Evolutionary conservation across 139 green algal species (phyloP).

Genomic region (Spirogloea muscicola): DNA sequence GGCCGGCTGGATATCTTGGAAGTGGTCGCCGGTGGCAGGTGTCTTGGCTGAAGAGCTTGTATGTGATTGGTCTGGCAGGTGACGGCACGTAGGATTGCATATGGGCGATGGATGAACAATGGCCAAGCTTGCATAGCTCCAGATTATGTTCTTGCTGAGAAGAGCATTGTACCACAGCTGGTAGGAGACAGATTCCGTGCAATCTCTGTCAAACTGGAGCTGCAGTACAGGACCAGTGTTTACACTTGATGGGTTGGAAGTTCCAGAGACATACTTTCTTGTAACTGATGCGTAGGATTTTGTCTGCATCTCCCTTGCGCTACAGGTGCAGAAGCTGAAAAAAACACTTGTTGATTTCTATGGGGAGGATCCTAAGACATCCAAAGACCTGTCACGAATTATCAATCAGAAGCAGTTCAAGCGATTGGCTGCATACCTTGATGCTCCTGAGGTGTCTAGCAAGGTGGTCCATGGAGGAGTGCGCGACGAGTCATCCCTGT

Average conservation of each 20-base stretch:
- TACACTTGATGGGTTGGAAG: no score
- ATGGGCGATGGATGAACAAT: conserved; percentile 39
- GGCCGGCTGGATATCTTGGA: no score
- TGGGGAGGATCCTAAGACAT: background rate
- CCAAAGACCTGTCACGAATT: conserved; percentile 17
- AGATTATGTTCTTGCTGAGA: conserved; percentile 48
- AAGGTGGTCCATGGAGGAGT: background rate
- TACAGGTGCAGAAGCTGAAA: conserved; percentile 5
- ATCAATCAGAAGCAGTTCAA: conserved; percentile 20
- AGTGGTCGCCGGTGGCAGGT: no score
- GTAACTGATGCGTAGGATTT: no score
- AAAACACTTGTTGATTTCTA: conserved; percentile 17
- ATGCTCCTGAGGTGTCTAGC: background rate
- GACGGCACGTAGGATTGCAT: conserved; percentile 16
- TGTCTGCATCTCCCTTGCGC: background rate
- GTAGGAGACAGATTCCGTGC: no score
- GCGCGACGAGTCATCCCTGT: background rate
- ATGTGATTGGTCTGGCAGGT: no score
- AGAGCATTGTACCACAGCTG: conserved; percentile 25
- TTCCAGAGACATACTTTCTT: no score
- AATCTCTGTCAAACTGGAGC: no score
- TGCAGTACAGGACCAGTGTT: background rate
- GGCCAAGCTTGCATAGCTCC: conserved; percentile 49
- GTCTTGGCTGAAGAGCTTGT: no score
- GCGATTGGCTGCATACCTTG: conserved; percentile 1